phyloP scores from a whole-genome alignment of 768 basidiomycete species.

The Boletus pseudopeckii region DNA sequence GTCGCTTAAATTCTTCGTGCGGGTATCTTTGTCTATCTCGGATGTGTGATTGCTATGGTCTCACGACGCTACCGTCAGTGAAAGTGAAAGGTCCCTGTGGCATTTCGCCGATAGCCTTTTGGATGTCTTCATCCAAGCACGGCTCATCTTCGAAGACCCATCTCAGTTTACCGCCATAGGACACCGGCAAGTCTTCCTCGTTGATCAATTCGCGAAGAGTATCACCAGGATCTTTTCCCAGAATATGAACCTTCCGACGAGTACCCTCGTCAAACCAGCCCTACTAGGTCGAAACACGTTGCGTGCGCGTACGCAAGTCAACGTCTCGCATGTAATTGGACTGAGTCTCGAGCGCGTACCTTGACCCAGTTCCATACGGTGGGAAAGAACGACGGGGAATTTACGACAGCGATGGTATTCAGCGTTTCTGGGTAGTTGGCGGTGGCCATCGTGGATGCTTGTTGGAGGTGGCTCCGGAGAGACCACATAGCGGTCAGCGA shows the following conservation, averaged over 20 bases:
- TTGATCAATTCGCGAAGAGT: slow-evolving; percentile 51
- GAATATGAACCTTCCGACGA: slow-evolving; percentile 70
- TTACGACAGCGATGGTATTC: slow-evolving; percentile 63
- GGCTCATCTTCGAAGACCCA: slow-evolving; percentile 73
- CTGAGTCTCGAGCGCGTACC: slow-evolving; percentile 32
- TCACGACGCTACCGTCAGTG: slow-evolving; percentile 40
- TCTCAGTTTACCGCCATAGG: slow-evolving; percentile 71
- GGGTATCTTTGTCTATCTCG: neutral
- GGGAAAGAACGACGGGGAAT: slow-evolving; percentile 79
- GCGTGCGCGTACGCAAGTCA: neutral
- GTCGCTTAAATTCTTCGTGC: neutral
- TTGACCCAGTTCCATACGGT: slow-evolving; percentile 86
- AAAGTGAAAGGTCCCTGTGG: slow-evolving; percentile 57
- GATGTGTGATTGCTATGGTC: slow-evolving; percentile 11
- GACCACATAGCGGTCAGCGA: slow-evolving; percentile 66
- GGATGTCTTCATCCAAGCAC: slow-evolving; percentile 53
- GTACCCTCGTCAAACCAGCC: slow-evolving; percentile 81
- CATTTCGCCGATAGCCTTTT: slow-evolving; percentile 42
- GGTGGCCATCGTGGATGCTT: slow-evolving; percentile 70
- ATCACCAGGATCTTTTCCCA: slow-evolving; percentile 57
- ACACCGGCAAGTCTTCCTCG: slow-evolving; percentile 52
- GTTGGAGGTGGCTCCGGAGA: slow-evolving; percentile 67
- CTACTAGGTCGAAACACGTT: slow-evolving; percentile 29
- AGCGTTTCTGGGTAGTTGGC: slow-evolving; percentile 83
- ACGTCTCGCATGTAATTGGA: neutral